A percentile compares a stretch with the other conserved stretches of the same genome.
These are phyloP conservation scores for Quercus variabilis DNA, from an alignment of 306 rosid species.

Conservation along the genomic window DNA sequence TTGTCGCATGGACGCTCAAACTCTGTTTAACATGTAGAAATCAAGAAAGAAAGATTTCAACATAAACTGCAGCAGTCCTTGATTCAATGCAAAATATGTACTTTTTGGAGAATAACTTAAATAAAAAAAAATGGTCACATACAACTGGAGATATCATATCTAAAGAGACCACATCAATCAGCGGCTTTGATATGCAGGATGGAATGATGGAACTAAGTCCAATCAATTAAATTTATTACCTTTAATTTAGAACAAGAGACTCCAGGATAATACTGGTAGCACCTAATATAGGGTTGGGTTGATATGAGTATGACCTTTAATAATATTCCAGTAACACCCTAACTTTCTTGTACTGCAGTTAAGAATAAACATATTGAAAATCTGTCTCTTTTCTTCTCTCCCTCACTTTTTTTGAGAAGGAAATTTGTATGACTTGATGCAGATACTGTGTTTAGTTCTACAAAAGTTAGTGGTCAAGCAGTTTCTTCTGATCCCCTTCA, in stretches of 20 bases:
- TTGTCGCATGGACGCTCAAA: neutral
- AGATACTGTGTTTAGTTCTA: slow-evolving; percentile 39
- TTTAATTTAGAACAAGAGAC: neutral
- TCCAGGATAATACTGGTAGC: neutral
- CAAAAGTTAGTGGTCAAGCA: slow-evolving; percentile 33
- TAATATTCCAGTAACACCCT: neutral
- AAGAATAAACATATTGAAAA: neutral
- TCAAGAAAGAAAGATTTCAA: neutral
- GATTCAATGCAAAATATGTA: neutral
- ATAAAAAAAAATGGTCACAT: neutral
- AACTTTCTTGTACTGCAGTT: slow-evolving; percentile 10
- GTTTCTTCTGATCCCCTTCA: slow-evolving; percentile 36
- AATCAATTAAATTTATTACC: neutral
- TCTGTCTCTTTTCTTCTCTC: neutral
- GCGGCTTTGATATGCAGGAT: neutral
- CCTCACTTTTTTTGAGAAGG: slow-evolving; percentile 18
- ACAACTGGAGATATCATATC: neutral
- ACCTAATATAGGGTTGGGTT: neutral
- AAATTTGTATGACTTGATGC: slow-evolving; percentile 28
- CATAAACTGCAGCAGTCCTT: neutral
- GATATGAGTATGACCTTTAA: neutral
- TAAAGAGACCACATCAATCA: neutral
- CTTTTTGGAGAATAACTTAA: neutral
- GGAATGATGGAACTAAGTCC: neutral
- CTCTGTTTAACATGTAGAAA: neutral